A percentile compares a stretch with the other conserved stretches of the same genome.
phyloP scores from a whole-genome alignment of 805 yeast species.

The Myxozyma vanderwaltii region DNA sequence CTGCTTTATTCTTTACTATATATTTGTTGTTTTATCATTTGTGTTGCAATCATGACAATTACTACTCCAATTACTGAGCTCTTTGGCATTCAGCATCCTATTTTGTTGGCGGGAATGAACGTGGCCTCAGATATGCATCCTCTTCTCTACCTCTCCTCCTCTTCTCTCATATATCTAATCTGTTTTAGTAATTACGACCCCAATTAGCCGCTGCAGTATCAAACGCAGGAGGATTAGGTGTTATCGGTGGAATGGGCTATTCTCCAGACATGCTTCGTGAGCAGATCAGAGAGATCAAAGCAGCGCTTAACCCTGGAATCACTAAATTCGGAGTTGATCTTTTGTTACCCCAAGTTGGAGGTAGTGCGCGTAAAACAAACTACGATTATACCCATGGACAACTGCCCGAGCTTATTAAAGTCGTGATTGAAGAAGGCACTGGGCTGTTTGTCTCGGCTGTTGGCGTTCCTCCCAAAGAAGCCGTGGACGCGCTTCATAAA shows the following conservation, averaged over 20 bases:
- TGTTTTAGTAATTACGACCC: slow-evolving; percentile 29
- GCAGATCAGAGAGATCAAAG: slow-evolving; percentile 35
- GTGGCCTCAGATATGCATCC: slow-evolving; percentile 36
- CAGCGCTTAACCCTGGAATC: slow-evolving; percentile 30
- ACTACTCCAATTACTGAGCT: slow-evolving; percentile 36
- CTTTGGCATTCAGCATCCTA: slow-evolving; percentile 37
- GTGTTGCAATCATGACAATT: slow-evolving; percentile 28
- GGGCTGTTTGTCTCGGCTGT: slow-evolving; percentile 37
- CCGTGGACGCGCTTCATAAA: slow-evolving; percentile 35
- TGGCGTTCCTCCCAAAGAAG: slow-evolving; percentile 37
- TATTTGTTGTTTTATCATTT: background rate
- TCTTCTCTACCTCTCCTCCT: background rate
- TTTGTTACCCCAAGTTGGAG: slow-evolving; percentile 38
- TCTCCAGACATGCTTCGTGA: slow-evolving; percentile 36
- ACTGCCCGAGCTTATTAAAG: slow-evolving; percentile 33
- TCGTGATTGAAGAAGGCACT: slow-evolving; percentile 35
- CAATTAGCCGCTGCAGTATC: slow-evolving; percentile 38
- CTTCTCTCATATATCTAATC: background rate
- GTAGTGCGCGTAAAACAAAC: slow-evolving; percentile 38
- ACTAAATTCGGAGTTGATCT: slow-evolving; percentile 39
- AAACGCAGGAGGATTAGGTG: slow-evolving; percentile 40
- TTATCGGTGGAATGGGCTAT: slow-evolving; percentile 38
- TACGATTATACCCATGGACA: slow-evolving; percentile 37
- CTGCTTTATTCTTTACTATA: background rate
- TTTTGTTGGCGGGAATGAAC: slow-evolving; percentile 39